Evolutionary conservation across 169 alveolate genomes (phyloP).

Genomic region (Plasmodium sp.): DNA sequence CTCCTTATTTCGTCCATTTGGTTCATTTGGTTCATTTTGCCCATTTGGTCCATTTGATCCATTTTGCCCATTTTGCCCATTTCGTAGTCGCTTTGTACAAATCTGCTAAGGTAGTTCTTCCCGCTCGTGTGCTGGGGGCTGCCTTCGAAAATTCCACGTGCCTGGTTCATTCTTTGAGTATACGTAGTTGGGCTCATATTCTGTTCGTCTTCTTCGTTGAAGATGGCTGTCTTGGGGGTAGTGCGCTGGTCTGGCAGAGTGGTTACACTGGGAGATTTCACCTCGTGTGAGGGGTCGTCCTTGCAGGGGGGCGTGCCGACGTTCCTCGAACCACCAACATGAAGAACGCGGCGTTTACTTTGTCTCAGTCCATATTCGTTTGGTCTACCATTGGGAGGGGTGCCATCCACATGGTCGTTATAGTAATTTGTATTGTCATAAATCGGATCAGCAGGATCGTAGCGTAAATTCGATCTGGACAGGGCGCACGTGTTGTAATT

Average conservation of each 20-base stretch:
- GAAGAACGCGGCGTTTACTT: not conserved
- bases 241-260: not conserved
- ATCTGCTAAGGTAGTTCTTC: conserved; percentile 29
- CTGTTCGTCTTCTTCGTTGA: not conserved
- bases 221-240: not conserved
- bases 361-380: not conserved
- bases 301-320: not conserved
- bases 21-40: not conserved
- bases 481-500: not conserved
- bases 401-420: not conserved
- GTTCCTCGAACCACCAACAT: not conserved
- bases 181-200: not conserved
- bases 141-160: not conserved
- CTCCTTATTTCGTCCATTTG: conserved; percentile 26
- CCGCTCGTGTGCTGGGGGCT: not conserved
- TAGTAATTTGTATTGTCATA: not conserved
- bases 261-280: not conserved
- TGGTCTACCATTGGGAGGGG: not conserved
- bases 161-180: not conserved
- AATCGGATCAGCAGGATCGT: not conserved
- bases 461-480: not conserved
- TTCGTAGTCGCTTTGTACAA: conserved; percentile 10
- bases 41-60: not conserved
- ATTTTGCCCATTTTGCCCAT: conserved; percentile 3
- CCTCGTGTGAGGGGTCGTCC: not conserved